phyloP scores from a whole-genome alignment of 2,329 filamentous ascomycete species.

The Diaporthe vaccinii region DNA sequence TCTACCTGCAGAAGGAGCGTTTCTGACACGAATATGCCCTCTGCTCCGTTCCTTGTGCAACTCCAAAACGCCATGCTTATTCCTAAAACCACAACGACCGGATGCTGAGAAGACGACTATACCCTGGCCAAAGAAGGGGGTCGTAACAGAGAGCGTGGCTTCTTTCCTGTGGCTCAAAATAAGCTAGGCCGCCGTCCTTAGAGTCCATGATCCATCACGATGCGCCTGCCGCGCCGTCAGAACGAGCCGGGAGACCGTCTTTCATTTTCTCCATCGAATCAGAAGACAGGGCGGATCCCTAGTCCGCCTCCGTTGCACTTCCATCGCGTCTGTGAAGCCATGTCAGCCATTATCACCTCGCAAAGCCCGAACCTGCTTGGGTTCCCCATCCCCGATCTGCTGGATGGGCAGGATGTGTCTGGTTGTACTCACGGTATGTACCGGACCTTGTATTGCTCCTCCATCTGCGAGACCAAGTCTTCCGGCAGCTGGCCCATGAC shows the following conservation, averaged over 20 bases:
- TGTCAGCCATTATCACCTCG: conserved; percentile 6
- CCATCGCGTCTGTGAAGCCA: conserved; percentile 64
- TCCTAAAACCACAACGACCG: conserved; percentile 1
- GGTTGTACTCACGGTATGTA: conserved; percentile 73
- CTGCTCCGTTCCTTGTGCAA: background rate
- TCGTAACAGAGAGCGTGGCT: background rate
- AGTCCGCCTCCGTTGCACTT: conserved; percentile 65
- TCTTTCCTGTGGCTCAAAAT: background rate
- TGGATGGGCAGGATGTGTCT: background rate
- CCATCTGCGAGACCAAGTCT: conserved; percentile 71
- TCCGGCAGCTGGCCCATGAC: conserved; percentile 85
- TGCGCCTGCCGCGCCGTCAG: background rate
- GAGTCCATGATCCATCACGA: background rate
- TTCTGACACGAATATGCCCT: background rate
- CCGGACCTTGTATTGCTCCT: conserved; percentile 74
- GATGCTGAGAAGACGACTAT: background rate
- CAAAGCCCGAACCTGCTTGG: background rate
- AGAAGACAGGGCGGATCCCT: conserved; percentile 37
- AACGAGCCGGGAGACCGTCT: background rate
- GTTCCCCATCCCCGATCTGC: background rate
- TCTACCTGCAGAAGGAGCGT: background rate
- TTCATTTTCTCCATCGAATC: conserved; percentile 36
- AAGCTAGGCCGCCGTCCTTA: background rate
- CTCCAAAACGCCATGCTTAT: conserved; percentile 31
- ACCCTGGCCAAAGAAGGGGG: background rate